Evolutionary conservation across 345 rosid genomes (phyloP), one percentile per base, ranked within the genome.

Genomic region (Populus deltoides): DNA sequence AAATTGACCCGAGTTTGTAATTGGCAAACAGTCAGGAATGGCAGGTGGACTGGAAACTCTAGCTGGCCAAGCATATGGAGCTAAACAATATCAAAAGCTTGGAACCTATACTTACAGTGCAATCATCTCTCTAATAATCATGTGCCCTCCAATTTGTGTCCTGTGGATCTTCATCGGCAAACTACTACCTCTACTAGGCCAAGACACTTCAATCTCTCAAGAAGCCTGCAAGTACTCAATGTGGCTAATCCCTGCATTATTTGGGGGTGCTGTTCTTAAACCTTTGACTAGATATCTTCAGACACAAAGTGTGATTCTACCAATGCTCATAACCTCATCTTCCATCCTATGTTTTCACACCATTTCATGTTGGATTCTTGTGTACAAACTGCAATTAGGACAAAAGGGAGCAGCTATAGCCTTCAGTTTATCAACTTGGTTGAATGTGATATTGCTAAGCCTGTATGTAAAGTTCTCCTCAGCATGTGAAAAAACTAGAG

Each of bases 21-120:
- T 29, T 15, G 3, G n/a, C 6, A 22, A 33, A 12, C 73, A 78
- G 81, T 72, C 81, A n/a, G 81, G 81, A 55, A 72, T 78, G 81
- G 81, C 77, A 25, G 68, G 81, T 66, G 81, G 77, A 51, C 15
- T 78, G 47, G 81, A 78, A 67, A 73, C 81, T 6, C 55, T 78
- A 22, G 73, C 77, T 29, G 81, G 81, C 7, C 81, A 78, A 66
- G 81, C 81, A 22, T 78, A 72, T 66, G 81, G 81, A 67, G 81
- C 81, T 24, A 41, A 59, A 67, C 68, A 78, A n/a, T 78, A 72
- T 67, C 63, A 73, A n/a, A 78, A 78, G 71, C 77, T 78, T 49
- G 81, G 77, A 55, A 73, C 39, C 38, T 78, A 66, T 29, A 78
- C 81, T 8, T 78, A 66, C 31, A 66, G 73, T 66, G 72, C 77